Percentiles rank a stretch among this genome's conserved stretches.
phyloP scores from a whole-genome alignment of 129 eudicot genomes.

The Artemisia argyi region DNA sequence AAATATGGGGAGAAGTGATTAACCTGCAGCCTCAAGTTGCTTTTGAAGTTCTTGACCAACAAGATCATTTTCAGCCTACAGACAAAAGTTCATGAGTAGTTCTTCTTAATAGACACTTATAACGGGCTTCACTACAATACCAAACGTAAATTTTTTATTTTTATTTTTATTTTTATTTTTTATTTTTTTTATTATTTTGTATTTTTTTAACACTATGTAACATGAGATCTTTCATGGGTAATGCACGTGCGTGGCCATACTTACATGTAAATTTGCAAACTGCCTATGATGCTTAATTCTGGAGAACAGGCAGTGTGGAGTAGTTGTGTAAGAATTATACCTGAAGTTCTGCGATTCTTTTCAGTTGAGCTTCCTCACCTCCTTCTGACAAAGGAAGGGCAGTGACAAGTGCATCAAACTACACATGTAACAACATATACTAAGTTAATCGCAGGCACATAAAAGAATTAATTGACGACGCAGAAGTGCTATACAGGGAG shows the following conservation, averaged over 20 bases:
- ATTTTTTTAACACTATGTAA: too few relatives aligned
- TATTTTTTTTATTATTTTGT: not conserved
- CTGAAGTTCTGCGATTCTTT: constrained; percentile 85
- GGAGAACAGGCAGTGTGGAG: too few relatives aligned
- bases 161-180: too few relatives aligned
- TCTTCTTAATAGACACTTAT: not conserved
- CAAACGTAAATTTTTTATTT: not conserved
- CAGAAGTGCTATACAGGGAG: too few relatives aligned
- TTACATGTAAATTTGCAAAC: too few relatives aligned
- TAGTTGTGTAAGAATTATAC: constrained; percentile 22
- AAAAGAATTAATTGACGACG: too few relatives aligned
- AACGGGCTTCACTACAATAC: not conserved
- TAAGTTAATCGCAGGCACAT: too few relatives aligned
- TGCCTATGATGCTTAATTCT: too few relatives aligned
- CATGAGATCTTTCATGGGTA: too few relatives aligned
- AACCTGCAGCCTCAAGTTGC: constrained; percentile 97
- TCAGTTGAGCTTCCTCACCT: constrained; percentile 84
- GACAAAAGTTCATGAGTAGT: not conserved
- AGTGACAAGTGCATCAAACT: constrained; percentile 76
- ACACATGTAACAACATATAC: constrained; percentile 17
- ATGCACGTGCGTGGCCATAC: too few relatives aligned
- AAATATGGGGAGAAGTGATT: constrained; percentile 16
- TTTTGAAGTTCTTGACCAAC: constrained; percentile 92
- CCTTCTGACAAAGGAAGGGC: constrained; percentile 78
- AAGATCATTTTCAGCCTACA: constrained; percentile 86